Percentiles rank a stretch among this genome's conserved stretches.
These are phyloP conservation scores for Syzygium syzygioides DNA, from an alignment of 441 rosid species.

Conservation along the genomic window DNA sequence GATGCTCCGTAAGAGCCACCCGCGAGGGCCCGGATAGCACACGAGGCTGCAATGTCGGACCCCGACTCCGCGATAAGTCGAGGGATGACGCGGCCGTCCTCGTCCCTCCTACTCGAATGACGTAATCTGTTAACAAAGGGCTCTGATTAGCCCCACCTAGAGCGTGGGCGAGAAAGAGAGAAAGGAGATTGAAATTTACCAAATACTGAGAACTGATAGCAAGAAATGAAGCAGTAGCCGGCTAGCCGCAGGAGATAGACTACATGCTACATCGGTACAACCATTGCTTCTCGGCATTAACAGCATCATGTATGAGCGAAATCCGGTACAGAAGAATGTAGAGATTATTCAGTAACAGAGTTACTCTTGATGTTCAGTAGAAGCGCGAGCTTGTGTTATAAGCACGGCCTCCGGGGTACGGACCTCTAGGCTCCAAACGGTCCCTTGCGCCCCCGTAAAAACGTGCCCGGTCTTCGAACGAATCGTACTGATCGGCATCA, in stretches of 20 bases:
- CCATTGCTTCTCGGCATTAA: background rate
- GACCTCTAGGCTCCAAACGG: conserved; percentile 54
- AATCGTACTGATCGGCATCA: conserved; percentile 38
- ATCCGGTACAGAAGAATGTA: background rate
- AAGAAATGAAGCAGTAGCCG: background rate
- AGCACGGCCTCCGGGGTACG: conserved; percentile 47
- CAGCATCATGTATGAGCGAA: background rate
- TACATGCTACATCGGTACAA: background rate
- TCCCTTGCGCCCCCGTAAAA: conserved; percentile 47
- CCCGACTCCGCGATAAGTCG: background rate
- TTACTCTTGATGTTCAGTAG: conserved; percentile 22
- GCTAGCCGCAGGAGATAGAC: background rate
- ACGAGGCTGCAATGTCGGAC: background rate
- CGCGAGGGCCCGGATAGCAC: background rate
- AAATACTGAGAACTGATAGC: background rate
- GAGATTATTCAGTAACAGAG: background rate
- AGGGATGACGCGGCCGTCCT: background rate
- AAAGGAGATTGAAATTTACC: background rate
- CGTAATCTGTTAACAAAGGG: background rate
- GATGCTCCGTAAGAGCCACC: background rate
- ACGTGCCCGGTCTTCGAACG: conserved; percentile 46
- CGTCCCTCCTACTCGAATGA: background rate
- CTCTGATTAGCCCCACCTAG: background rate
- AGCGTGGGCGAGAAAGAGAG: background rate
- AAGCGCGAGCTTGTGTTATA: conserved; percentile 49